Base-by-base conservation (phyloP, 495 filamentous ascomycete species). In the Darksidea phi region DNA sequence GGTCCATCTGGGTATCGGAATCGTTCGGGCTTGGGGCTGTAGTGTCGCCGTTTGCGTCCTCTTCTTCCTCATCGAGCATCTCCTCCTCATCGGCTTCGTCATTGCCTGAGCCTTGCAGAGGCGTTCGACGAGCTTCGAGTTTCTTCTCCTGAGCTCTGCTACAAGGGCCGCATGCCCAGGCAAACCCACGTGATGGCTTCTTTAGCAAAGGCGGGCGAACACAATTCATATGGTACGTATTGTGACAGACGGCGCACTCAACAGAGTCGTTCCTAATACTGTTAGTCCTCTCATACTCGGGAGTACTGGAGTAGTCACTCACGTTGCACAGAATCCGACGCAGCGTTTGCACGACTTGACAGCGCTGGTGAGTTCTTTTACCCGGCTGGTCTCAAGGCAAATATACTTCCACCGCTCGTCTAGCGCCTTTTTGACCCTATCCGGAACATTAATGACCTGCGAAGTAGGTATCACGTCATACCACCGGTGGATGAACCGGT, bases 151-250 rank as follows among this genome's bases (percentile, higher is more conserved):
- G 92, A 23, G 88, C 91, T 65, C 91, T 87, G 71, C 90, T 96
- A 75, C 94, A 99, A 55, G 94, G 87, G 23, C 89, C 94, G 74
- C 94, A 99, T 15, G 94, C 89, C 94, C 94, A 99, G 8, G 90
- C 94, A 77, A 99, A 99, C 38, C 94, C 94, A 73, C 94, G 87
- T 46, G 94, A 95, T 18, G 94, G 94, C 75, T 99, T 99, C 73
- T 97, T 97, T 38, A 91, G 84, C 58, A 99, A 73, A 37, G 89
- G 90, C 32, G 94, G 94, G 55, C 87, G 88, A 47, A 99, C 95
- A 71, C 94, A 99, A 70, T 88, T 89, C 94, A 99, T 97, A 76
- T 99, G 94, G 76, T 97, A 99, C 8, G 93, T 97, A 68, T 91
- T 85, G 66, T 84, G 82, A 74, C 94, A 99, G 54, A 95, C 89